A percentile compares a stretch with the other conserved stretches of the same genome.
Evolutionary conservation across 208 protist genomes (phyloP).

Genomic region (Trypanosoma conorhini): DNA sequence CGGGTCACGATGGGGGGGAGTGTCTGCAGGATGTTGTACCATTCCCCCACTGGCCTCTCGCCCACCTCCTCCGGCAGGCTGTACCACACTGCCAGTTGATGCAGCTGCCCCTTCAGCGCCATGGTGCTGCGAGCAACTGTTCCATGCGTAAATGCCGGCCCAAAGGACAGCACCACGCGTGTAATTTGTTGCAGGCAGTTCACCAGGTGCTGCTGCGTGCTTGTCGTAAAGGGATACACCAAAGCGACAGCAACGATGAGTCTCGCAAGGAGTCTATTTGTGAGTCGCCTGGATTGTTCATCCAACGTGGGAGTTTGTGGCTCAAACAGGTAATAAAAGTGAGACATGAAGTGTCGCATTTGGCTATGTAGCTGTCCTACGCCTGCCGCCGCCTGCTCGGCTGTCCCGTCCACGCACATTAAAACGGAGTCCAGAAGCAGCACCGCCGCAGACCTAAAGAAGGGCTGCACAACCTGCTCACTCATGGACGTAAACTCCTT

Average conservation of each 20-base stretch:
- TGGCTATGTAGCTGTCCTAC: conserved; percentile 35
- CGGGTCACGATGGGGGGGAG: conserved; percentile 30
- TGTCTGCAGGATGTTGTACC: conserved; percentile 26
- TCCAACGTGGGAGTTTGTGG: conserved; percentile 28
- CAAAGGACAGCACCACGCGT: conserved; percentile 23
- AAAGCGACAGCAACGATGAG: conserved; percentile 24
- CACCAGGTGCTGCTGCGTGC: conserved; percentile 12
- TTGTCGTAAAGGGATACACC: conserved; percentile 5
- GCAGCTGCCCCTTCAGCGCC: conserved; percentile 32
- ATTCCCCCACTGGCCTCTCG: conserved; percentile 19
- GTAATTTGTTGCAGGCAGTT: conserved; percentile 28
- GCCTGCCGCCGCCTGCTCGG: conserved; percentile 21
- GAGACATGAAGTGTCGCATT: conserved; percentile 36
- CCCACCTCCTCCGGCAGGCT: conserved; percentile 7
- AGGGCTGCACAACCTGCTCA: conserved; percentile 40
- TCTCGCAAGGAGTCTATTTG: conserved; percentile 32
- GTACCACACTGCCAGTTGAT: conserved; percentile 39
- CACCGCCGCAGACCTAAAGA: conserved; percentile 40
- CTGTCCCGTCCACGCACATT: conserved; percentile 23
- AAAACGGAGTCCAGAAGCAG: conserved; percentile 41
- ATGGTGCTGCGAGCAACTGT: conserved; percentile 33
- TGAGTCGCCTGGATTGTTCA: conserved; percentile 20
- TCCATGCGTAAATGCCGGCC: conserved; percentile 16
- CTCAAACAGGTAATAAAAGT: conserved; percentile 42
- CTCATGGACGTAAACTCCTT: conserved; percentile 34